Base-by-base conservation (phyloP, 1,284 basidiomycete genomes). In the Microbotryomycetes sp. region DNA sequence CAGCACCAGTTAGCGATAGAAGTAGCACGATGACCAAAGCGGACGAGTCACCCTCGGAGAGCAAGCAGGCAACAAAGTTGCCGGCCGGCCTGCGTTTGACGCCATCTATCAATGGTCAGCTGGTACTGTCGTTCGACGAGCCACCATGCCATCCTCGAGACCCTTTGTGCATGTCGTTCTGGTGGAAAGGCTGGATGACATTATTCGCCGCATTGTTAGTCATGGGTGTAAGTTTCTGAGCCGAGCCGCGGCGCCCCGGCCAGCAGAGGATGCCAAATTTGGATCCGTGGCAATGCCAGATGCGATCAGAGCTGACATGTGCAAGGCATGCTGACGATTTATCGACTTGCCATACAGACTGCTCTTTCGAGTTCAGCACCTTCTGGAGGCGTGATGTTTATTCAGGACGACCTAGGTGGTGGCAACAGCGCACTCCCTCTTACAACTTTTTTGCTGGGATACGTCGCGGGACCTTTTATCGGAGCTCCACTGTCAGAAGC, bases 371-470 rank as follows among this genome's bases (percentile, higher is more conserved):
- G 57, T 1, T 60, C 58, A 0, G 55, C 60, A 12, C 59, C 64
- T 4, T 66, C 64, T 0, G 64, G 64, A 9, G 64, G 57, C 3
- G 58, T 56, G 2, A 52, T 53, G 1, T 63, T 32, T 26, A 66
- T 66, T 14, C 22, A 54, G 7, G 54, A n/a, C 0, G 54, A 46
- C 1, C 56, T 63, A 16, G 60, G 60, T 4, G n/a, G n/a, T n/a
- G 60, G 60, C 0, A 60, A 63, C 22, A n/a, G 36, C 14, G 60
- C 56, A 0, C 52, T 66, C 9, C 54, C 55, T 3, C 60, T 76
- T 0, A 72, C 75, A 48, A 58, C 75, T 47, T 77, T 73, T 49
- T 66, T 77, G 15, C 63, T 72, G n/a, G 75, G 76, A 22, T 77
- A 74, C 66, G 71, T 71, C 32, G 64, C 74, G 9, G 76, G 74